Percentiles rank a stretch among this genome's conserved stretches.
These are phyloP conservation scores for Breynia disticha DNA, from an alignment of 441 rosid genomes.

Conservation along the genomic window DNA sequence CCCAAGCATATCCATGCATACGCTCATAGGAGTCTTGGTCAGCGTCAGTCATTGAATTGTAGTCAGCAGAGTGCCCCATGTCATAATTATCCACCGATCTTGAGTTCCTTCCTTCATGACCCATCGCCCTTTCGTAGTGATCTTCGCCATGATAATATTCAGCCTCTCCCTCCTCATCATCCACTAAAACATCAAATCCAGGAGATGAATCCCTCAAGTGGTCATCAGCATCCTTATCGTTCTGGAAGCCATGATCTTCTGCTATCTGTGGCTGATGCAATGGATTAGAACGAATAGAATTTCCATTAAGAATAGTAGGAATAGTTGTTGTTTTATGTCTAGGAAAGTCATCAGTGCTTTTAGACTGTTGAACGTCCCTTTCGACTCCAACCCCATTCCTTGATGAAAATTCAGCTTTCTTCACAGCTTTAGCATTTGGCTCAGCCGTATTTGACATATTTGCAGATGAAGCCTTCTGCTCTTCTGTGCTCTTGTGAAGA, in stretches of 20 bases:
- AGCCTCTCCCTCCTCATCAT: constrained; percentile 55
- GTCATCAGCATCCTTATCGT: constrained; percentile 63
- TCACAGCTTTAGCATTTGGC: constrained; percentile 24
- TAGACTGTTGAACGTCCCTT: constrained; percentile 25
- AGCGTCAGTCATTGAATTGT: constrained; percentile 32
- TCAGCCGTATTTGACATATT: constrained; percentile 24
- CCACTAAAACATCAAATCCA: constrained; percentile 96
- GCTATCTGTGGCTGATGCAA: constrained; percentile 36
- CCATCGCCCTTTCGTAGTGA: constrained; percentile 44
- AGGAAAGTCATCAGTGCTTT: constrained; percentile 32
- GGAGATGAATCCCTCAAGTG: constrained; percentile 79
- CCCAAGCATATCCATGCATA: constrained; percentile 56
- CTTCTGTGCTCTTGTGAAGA: constrained; percentile 31
- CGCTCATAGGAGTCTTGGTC: constrained; percentile 40
- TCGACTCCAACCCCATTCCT: constrained; percentile 29
- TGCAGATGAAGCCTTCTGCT: constrained; percentile 24
- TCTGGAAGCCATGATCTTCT: constrained; percentile 45
- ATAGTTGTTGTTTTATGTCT: constrained; percentile 24
- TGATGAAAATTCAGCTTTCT: constrained; percentile 23
- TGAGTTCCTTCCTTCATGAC: constrained; percentile 47
- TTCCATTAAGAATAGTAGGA: constrained; percentile 33
- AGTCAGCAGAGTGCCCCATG: constrained; percentile 36
- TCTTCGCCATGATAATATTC: constrained; percentile 70
- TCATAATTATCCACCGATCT: constrained; percentile 51
- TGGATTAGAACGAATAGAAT: constrained; percentile 28